A percentile compares a stretch with the other conserved stretches of the same genome.
phyloP scores from a whole-genome alignment of 2,329 filamentous ascomycete genomes.

The Didymella pinodella region DNA sequence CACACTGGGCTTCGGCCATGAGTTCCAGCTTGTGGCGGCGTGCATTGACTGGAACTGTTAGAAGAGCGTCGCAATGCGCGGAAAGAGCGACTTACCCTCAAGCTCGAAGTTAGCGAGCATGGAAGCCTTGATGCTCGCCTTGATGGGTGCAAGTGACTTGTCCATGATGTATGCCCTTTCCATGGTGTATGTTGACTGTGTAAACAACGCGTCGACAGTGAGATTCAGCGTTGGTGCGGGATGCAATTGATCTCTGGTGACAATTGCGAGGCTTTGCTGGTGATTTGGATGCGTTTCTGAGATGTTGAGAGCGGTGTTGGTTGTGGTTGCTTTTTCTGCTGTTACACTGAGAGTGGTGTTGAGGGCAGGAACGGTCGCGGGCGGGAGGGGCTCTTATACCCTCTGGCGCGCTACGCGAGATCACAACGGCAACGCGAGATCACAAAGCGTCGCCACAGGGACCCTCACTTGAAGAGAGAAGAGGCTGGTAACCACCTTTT shows the following conservation, averaged over 20 bases:
- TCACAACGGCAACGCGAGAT: too few species aligned
- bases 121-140: constrained; percentile 44
- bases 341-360: constrained; percentile 24
- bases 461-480: too few species aligned
- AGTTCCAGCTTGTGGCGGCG: constrained; percentile 85
- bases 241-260: neutral
- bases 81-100: constrained; percentile 33
- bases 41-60: constrained; percentile 73
- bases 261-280: too few species aligned
- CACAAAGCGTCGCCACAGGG: too few species aligned
- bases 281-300: neutral
- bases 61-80: constrained; percentile 21
- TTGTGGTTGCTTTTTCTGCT: constrained; percentile 29
- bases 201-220: constrained; percentile 31
- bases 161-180: constrained; percentile 36
- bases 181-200: constrained; percentile 33
- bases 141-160: constrained; percentile 29
- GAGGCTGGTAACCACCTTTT: too few species aligned
- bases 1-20: constrained; percentile 87
- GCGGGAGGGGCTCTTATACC: constrained; percentile 2
- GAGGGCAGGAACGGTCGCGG: constrained; percentile 26
- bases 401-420: too few species aligned
- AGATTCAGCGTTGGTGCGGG: neutral
- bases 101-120: constrained; percentile 46
- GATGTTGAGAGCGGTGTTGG: constrained; percentile 12